Evolutionary conservation across 208 protist genomes (phyloP).

Genomic region (Wallacemonas sp.): DNA sequence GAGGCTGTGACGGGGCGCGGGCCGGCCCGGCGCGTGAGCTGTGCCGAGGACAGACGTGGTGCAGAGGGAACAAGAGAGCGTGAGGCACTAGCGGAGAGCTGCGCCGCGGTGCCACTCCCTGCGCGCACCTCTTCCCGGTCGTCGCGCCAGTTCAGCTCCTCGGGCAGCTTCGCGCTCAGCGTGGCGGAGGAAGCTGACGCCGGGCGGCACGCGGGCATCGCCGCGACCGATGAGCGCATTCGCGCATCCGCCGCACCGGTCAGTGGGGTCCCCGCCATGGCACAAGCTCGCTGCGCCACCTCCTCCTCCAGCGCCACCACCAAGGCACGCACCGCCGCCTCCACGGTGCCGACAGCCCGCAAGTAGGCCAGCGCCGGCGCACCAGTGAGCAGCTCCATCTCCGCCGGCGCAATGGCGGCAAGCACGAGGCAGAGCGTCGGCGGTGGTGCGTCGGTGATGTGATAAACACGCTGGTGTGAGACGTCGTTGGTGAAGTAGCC

Average conservation of each 20-base stretch:
- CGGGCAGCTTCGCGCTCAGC: not conserved
- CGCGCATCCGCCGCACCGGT: no score
- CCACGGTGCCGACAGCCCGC: slow-evolving; percentile 35
- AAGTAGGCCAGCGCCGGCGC: slow-evolving; percentile 43
- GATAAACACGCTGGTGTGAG: not conserved
- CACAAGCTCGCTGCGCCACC: slow-evolving; percentile 11
- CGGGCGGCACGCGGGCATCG: not conserved
- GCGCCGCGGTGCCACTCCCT: not conserved
- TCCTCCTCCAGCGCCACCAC: slow-evolving; percentile 20
- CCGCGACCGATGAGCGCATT: not conserved
- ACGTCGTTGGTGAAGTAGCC: not conserved
- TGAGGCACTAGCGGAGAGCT: no score
- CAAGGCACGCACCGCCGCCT: slow-evolving; percentile 25
- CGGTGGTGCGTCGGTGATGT: slow-evolving; percentile 15
- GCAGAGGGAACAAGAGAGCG: not conserved
- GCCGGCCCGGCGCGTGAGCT: not conserved
- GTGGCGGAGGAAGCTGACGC: not conserved
- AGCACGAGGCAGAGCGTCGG: slow-evolving; percentile 57
- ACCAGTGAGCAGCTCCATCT: slow-evolving; percentile 30
- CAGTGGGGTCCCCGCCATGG: no score
- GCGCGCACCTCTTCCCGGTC: not conserved
- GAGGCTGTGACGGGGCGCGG: not conserved
- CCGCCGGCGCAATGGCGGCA: slow-evolving; percentile 32
- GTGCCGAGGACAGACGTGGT: not conserved
- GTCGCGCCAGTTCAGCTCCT: slow-evolving; percentile 2